phyloP scores from a whole-genome alignment of 805 yeast species.

The Pichia scutulata region DNA sequence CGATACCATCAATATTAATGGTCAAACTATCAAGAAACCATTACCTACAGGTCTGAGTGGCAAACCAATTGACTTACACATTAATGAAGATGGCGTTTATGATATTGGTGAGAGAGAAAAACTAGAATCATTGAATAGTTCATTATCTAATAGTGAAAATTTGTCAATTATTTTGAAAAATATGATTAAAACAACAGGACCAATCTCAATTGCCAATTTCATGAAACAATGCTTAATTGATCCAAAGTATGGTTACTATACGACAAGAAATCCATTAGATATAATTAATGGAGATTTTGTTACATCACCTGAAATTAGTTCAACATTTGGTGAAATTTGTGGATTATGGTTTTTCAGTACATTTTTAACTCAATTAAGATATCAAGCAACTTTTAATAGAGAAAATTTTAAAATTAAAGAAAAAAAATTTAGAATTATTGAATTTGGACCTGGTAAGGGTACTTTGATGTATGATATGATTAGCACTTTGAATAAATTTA shows the following conservation, averaged over 20 bases:
- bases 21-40: neutral
- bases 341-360: conserved; percentile 61
- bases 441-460: conserved; percentile 84
- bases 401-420: conserved; percentile 19
- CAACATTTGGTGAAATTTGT: conserved; percentile 78
- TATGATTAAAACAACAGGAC: conserved; percentile 63
- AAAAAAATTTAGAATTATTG: conserved; percentile 46
- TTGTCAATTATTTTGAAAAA: conserved; percentile 32
- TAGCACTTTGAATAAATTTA: conserved; percentile 37
- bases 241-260: conserved; percentile 73
- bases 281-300: conserved; percentile 57
- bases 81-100: neutral
- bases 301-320: conserved; percentile 82
- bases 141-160: conserved; percentile 6
- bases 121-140: conserved; percentile 1
- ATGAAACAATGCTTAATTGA: conserved; percentile 79
- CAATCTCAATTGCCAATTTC: conserved; percentile 61
- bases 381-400: conserved; percentile 25
- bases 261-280: conserved; percentile 61
- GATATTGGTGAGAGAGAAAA: neutral
- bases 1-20: neutral
- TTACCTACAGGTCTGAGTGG: conserved; percentile 7
- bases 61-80: conserved; percentile 1
- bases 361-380: conserved; percentile 52
- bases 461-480: conserved; percentile 65